Evolutionary conservation across 352 stramenopile genomes (phyloP), one percentile per base, ranked within the genome.

Genomic region (Phytophthora quininea): DNA sequence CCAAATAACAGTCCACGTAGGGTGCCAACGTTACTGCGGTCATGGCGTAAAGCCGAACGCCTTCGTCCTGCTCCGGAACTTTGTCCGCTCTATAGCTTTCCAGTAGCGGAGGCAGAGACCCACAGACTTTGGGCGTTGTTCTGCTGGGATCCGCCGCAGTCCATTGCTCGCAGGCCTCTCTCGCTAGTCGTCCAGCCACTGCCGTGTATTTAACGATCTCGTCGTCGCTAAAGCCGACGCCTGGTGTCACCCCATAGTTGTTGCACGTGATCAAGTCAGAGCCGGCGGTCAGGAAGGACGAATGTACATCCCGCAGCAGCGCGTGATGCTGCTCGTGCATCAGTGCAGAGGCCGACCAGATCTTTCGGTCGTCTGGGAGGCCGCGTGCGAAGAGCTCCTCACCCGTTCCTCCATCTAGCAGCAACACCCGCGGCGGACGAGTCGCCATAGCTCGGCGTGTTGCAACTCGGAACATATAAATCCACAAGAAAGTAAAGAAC

Each of bases 381-480:
- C 86, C 87, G 31, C 77, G 77, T 35, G 78, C 78, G 63, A 97
- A 91, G 33, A 98, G 77, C 74, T 98, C 91, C 75, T 98, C 91
- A 33, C 93, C 93, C 0, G 90, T 98, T 6, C 91, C 91, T 45
- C 91, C 91, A 57, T 97, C 91, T 9, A 98, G 77, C 6, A 97
- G 60, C 59, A 76, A 60, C 19, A 88, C 68, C 0, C 60, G 35
- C 30, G 3, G 57, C 35, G 46, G 50, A 11, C 10, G 5, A 27
- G 30, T 49, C 7, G 52, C 37, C 54, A 67, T 70, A 9, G 54
- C n/a, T 47, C 40, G 9, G 40, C 43, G 8, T 49, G 43, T 49
- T 27, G 32, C 3, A 29, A 43, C 10, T 62, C 14, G 45, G 32
- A 55, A 40, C 10, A 47, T 38, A 6, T n/a, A 47, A 6, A 47